Evolutionary conservation across 2,329 filamentous ascomycete species (phyloP).

Genomic region (Monascus ruber): DNA sequence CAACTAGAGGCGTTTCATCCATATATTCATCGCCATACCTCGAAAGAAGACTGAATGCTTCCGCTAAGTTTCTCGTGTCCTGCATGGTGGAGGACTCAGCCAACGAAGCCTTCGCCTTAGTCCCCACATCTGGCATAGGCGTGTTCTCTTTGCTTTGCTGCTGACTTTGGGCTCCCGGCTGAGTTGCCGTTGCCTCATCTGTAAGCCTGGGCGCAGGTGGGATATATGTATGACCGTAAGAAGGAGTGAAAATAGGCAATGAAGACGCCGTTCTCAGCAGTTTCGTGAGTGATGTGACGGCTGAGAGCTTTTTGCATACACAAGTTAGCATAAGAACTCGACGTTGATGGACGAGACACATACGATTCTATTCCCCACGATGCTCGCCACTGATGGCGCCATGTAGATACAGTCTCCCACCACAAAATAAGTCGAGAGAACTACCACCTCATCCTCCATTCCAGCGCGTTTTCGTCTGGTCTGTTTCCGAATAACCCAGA

Average conservation of each 20-base stretch:
- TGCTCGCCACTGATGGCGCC: conserved; percentile 49
- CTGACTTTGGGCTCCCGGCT: conserved; percentile 24
- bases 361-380: conserved; percentile 45
- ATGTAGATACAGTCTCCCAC: conserved; percentile 51
- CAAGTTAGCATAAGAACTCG: not conserved
- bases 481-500: conserved; percentile 54
- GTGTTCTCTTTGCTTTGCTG: conserved; percentile 38
- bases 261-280: conserved; percentile 43
- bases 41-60: conserved; percentile 41
- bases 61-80: conserved; percentile 31
- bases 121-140: conserved; percentile 31
- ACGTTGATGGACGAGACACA: conserved; percentile 7
- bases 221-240: conserved; percentile 49
- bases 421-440: conserved; percentile 49
- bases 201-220: conserved; percentile 35
- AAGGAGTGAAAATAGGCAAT: conserved; percentile 47
- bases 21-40: conserved; percentile 50
- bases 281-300: conserved; percentile 45
- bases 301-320: conserved; percentile 35
- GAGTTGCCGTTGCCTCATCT: conserved; percentile 12
- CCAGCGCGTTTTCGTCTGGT: conserved; percentile 34
- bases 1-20: conserved; percentile 52
- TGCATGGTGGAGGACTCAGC: conserved; percentile 17
- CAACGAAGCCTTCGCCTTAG: conserved; percentile 16
- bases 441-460: conserved; percentile 38